phyloP scores from a whole-genome alignment of 2,329 filamentous ascomycete genomes.

The Sclerotinia trifoliorum region DNA sequence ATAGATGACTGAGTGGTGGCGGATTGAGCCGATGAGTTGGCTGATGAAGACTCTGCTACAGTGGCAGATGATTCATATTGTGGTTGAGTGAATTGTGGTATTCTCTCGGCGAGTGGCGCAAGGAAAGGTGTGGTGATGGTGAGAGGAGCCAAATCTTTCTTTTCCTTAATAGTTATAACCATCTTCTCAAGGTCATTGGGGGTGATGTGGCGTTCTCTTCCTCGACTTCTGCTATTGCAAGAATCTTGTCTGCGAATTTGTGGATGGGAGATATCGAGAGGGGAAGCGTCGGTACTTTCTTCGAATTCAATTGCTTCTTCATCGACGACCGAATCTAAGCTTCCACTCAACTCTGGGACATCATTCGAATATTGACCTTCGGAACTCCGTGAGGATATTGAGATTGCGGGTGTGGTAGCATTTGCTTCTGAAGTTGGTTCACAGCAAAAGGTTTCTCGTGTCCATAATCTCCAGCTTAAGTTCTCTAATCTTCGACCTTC shows the following conservation, averaged over 20 bases:
- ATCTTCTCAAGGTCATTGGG: conserved; percentile 91
- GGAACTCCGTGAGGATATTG: conserved; percentile 38
- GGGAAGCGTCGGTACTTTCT: conserved; percentile 48
- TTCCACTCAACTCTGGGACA: conserved; percentile 72
- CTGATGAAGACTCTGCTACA: conserved; percentile 31
- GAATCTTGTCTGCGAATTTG: conserved; percentile 71
- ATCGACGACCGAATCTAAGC: conserved; percentile 71
- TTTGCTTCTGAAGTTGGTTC: conserved; percentile 58
- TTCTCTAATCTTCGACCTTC: conserved; percentile 92
- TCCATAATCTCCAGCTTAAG: conserved; percentile 94
- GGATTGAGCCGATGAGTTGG: conserved; percentile 36
- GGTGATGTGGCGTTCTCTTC: conserved; percentile 84
- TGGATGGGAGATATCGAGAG: conserved; percentile 58
- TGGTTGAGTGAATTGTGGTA: conserved; percentile 34
- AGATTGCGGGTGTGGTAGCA: conserved; percentile 44
- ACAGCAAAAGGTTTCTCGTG: conserved; percentile 87
- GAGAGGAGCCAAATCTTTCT: conserved; percentile 63
- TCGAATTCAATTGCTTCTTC: conserved; percentile 63
- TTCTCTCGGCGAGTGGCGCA: conserved; percentile 42
- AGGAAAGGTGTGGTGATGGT: conserved; percentile 42
- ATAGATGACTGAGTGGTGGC: conserved; percentile 45
- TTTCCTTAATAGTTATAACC: conserved; percentile 87
- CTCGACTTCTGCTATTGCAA: conserved; percentile 67
- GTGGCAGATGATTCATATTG: conserved; percentile 50
- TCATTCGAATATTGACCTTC: conserved; percentile 49